These are phyloP conservation scores for Liriodendron chinense DNA, from an alignment of 164 flowering plant genomes.

Conservation along the genomic window DNA sequence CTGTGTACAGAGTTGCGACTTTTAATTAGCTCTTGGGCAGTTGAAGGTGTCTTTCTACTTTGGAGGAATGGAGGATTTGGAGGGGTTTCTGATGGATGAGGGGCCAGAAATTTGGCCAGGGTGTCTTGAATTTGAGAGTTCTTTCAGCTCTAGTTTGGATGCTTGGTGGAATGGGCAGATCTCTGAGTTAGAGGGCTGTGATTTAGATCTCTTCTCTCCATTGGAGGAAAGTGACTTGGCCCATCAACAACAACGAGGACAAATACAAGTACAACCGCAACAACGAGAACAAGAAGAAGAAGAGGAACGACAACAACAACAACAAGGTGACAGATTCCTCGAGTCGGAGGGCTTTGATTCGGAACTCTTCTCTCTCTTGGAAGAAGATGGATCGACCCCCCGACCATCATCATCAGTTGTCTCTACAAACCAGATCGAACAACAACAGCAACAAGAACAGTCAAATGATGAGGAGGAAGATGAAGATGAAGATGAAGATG, in stretches of 20 bases:
- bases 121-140: neutral
- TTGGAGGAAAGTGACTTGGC: neutral
- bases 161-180: neutral
- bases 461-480: neutral
- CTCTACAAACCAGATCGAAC: neutral
- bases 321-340: neutral
- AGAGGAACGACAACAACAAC: neutral
- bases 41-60: too few relatives aligned
- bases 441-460: neutral
- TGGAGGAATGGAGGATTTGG: neutral
- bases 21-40: too few relatives aligned
- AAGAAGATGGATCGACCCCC: neutral
- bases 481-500: conserved; percentile 3
- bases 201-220: neutral
- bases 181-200: neutral
- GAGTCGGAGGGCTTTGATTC: neutral
- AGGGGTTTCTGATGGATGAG: conserved; percentile 3
- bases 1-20: too few relatives aligned
- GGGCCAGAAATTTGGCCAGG: neutral
- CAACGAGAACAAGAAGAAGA: too few relatives aligned
- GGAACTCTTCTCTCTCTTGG: neutral
- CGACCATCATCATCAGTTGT: neutral
- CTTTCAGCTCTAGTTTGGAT: neutral
- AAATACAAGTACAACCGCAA: neutral
- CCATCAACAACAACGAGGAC: neutral